Conservation (phyloP, 2,329 filamentous ascomycete species). For the Huntiella bhutanensis region DNA sequence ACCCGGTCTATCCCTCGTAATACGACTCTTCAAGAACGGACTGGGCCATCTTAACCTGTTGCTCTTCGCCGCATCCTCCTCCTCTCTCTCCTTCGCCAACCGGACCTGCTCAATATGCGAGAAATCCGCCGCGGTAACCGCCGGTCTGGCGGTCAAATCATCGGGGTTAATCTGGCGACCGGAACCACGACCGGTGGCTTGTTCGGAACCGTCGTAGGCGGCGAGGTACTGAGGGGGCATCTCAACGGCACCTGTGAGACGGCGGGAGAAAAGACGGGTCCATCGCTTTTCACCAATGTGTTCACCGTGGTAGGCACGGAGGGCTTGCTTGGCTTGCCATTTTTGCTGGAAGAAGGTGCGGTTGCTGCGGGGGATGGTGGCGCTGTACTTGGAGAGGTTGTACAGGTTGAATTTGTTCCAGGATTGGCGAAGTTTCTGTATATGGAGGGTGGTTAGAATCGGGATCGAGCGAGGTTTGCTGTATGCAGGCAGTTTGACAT, state of each 20-base stretch:
- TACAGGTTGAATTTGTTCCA: conserved; percentile 97
- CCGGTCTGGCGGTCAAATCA: conserved; percentile 8
- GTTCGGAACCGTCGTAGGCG: conserved; percentile 58
- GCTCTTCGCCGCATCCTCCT: conserved; percentile 1
- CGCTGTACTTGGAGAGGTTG: conserved; percentile 47
- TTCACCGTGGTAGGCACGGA: conserved; percentile 84
- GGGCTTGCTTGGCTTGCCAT: conserved; percentile 73
- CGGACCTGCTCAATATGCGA: conserved; percentile 12
- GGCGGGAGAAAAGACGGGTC: conserved; percentile 77
- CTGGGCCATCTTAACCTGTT: conserved; percentile 7
- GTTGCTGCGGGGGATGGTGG: conserved; percentile 22
- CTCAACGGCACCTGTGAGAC: conserved; percentile 62
- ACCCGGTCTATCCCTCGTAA: conserved; percentile 12
- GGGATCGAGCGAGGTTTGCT: too few species aligned
- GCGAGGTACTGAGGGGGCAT: conserved; percentile 74
- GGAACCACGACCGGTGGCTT: conserved; percentile 67
- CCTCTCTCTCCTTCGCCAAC: conserved; percentile 9
- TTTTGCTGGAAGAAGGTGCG: conserved; percentile 95
- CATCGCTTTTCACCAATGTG: conserved; percentile 85
- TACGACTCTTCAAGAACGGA: conserved; percentile 3
- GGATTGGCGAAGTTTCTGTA: conserved; percentile 77
- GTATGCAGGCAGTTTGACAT: neutral
- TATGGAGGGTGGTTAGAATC: neutral
- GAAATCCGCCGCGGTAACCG: conserved; percentile 14
- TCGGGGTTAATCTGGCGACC: conserved; percentile 30